Evolutionary conservation across 1,284 basidiomycete genomes (phyloP).

Genomic region (Crucibulum parvulum): DNA sequence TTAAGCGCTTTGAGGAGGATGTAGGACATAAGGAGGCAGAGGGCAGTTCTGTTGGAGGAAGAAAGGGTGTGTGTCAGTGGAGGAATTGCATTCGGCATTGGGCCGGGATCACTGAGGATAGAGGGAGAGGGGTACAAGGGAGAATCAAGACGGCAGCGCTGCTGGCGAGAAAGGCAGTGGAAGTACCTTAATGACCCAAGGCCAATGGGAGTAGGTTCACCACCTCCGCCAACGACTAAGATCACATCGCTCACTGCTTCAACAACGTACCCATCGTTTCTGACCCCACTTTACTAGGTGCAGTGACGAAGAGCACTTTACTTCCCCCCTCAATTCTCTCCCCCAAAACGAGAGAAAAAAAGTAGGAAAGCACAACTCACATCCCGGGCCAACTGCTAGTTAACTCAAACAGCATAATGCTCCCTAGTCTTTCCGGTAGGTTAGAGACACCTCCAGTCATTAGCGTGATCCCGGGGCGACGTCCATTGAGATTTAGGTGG

Average conservation of each 20-base stretch:
- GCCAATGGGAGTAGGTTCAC: no score
- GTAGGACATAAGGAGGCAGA: constrained; percentile 79
- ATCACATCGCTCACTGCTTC: no score
- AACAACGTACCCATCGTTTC: no score
- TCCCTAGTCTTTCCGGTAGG: constrained; percentile 61
- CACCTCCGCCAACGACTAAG: no score
- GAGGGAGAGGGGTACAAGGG: no score
- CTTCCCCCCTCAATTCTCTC: not conserved
- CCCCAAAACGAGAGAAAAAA: not conserved
- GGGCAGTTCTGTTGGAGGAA: constrained; percentile 54
- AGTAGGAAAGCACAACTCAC: constrained; percentile 49
- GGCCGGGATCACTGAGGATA: no score
- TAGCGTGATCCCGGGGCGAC: constrained; percentile 64
- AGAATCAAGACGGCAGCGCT: no score
- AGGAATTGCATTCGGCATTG: not conserved
- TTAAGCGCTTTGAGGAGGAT: constrained; percentile 77
- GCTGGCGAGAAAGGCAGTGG: no score
- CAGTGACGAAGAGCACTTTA: no score
- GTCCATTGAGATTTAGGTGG: constrained; percentile 83
- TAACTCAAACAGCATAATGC: constrained; percentile 78
- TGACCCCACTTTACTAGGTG: no score
- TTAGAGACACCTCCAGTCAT: constrained; percentile 63
- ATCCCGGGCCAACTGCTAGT: constrained; percentile 84
- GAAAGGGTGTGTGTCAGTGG: not conserved
- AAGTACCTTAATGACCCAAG: no score